Conservation (phyloP, 805 yeast genomes). For the Saccharomycopsis fodiens region DNA sequence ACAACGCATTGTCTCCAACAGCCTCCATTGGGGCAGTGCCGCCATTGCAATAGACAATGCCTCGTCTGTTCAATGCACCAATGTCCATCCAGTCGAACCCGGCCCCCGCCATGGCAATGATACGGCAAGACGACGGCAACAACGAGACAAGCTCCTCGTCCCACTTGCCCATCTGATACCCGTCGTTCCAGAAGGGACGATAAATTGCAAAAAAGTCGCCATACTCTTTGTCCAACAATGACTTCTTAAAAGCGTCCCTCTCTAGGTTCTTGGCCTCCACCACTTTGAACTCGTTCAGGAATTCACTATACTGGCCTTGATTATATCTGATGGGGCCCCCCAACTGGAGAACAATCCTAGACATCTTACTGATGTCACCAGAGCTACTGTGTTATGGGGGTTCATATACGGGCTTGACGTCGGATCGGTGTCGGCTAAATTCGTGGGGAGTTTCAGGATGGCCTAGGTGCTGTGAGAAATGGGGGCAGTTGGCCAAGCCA, state of each 20-base stretch:
- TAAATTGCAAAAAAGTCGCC: conserved; percentile 18
- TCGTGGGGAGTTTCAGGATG: no score
- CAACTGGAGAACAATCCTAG: conserved; percentile 15
- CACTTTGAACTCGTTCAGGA: conserved; percentile 8
- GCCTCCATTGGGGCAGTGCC: conserved; percentile 19
- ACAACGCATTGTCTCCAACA: conserved; percentile 18
- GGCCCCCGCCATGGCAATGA: conserved; percentile 31
- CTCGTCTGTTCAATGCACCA: conserved; percentile 31
- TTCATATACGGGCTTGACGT: no score
- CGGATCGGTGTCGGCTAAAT: no score
- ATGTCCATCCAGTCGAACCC: conserved; percentile 52
- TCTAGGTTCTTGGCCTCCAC: not conserved
- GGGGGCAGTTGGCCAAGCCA: no score
- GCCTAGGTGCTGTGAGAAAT: no score
- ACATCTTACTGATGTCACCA: not conserved
- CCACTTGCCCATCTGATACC: conserved; percentile 19
- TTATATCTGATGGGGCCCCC: conserved; percentile 20
- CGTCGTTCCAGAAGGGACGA: conserved; percentile 20
- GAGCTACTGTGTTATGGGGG: not conserved
- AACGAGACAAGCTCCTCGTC: conserved; percentile 16
- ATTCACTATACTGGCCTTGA: conserved; percentile 6
- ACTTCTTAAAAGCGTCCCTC: conserved; percentile 8
- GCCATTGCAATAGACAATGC: conserved; percentile 26
- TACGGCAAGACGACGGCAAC: conserved; percentile 12
- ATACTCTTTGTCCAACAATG: conserved; percentile 4